Conservation (phyloP, 73 alveolate species). For the Durusdinium trenchii region DNA sequence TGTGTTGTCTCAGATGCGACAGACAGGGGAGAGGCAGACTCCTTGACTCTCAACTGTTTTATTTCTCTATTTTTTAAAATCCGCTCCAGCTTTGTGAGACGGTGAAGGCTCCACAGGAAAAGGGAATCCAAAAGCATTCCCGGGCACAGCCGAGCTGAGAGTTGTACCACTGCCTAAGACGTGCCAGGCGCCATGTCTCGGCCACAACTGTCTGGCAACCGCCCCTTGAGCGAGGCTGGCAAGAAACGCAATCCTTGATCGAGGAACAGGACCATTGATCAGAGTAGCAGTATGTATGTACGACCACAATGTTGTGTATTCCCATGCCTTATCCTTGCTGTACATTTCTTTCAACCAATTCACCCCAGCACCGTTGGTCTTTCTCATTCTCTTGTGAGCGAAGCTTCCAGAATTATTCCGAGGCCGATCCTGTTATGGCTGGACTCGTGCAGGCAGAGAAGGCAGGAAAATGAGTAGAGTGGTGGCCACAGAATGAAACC, state of each 20-base stretch:
- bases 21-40: too few species aligned
- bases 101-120: too few species aligned
- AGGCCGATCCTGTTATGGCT: constrained; percentile 75
- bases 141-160: too few species aligned
- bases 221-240: constrained; percentile 71
- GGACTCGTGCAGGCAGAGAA: constrained; percentile 90
- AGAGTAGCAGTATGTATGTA: neutral
- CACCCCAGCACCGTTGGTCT: neutral
- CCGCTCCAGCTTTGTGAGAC: too few species aligned
- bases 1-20: too few species aligned
- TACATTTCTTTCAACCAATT: too few species aligned
- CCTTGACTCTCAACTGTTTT: too few species aligned
- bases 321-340: too few species aligned
- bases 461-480: neutral
- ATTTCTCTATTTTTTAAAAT: too few species aligned
- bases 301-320: neutral
- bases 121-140: too few species aligned
- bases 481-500: neutral
- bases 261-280: neutral
- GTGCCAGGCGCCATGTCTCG: constrained; percentile 66
- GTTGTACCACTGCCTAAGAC: too few species aligned
- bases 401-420: neutral
- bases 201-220: constrained; percentile 89
- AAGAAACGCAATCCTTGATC: neutral
- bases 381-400: neutral